Conservation (phyloP, 495 filamentous ascomycete genomes). For the Penicillium atrosanguineum region DNA sequence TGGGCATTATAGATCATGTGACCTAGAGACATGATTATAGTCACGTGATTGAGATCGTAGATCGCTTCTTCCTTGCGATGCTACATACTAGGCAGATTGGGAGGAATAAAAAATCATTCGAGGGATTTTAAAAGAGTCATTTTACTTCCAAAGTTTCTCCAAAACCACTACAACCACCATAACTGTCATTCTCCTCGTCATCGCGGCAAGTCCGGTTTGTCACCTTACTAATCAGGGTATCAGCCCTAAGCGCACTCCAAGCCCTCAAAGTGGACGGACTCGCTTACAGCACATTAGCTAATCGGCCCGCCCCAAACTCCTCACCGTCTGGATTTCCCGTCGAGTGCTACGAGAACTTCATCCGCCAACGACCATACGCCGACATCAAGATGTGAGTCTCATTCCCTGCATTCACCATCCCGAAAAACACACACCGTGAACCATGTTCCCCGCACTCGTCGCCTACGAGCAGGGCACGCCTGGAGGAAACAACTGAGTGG, state of each 20-base stretch:
- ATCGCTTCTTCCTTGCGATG: no score
- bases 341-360: constrained; percentile 50
- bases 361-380: constrained; percentile 54
- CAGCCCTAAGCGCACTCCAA: constrained; percentile 19
- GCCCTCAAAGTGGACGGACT: constrained; percentile 25
- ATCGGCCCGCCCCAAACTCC: constrained; percentile 47
- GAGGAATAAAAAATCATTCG: no score
- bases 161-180: not conserved
- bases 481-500: constrained; percentile 3
- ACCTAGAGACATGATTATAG: not conserved
- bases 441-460: not conserved
- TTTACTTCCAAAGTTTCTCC: not conserved
- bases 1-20: constrained; percentile 3
- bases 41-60: no score
- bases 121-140: no score
- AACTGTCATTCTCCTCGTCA: not conserved
- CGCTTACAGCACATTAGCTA: constrained; percentile 52
- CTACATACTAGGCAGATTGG: no score
- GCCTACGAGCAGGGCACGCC: not conserved
- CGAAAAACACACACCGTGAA: constrained; percentile 7
- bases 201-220: not conserved
- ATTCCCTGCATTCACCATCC: constrained; percentile 27
- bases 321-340: constrained; percentile 44
- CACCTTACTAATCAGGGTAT: constrained; percentile 7
- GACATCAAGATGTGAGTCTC: constrained; percentile 55